Evolutionary conservation across 345 rosid genomes (phyloP).

Genomic region (Heritiera littoralis): DNA sequence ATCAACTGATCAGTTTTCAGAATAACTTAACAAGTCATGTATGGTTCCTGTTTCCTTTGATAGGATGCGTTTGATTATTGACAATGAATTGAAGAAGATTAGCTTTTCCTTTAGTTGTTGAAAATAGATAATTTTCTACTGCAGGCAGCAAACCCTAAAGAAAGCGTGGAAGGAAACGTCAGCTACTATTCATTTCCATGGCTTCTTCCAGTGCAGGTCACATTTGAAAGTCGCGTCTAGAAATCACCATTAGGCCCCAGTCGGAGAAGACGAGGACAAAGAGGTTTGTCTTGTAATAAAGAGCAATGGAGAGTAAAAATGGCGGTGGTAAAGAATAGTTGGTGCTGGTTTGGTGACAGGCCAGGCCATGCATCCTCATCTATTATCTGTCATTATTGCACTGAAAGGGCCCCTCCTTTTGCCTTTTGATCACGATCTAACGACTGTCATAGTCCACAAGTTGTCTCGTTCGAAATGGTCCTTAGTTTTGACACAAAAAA

Average conservation of each 20-base stretch:
- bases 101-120: not conserved
- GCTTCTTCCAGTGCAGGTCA: not conserved
- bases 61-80: not conserved
- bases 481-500: not conserved
- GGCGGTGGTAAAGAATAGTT: not conserved
- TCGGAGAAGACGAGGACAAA: not conserved
- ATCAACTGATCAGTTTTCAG: not conserved
- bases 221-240: not conserved
- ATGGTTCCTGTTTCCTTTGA: not conserved
- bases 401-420: not conserved
- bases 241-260: not conserved
- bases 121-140: not conserved
- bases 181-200: too few relatives aligned
- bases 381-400: not conserved
- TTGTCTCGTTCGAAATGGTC: not conserved
- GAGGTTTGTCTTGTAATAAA: not conserved
- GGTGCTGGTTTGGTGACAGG: not conserved
- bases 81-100: not conserved
- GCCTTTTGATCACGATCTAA: not conserved
- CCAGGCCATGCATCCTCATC: not conserved
- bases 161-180: not conserved
- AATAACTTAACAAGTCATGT: too few relatives aligned
- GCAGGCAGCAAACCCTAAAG: not conserved
- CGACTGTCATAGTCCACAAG: not conserved
- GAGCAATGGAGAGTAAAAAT: not conserved